Evolutionary conservation across 1,284 basidiomycete species (phyloP).

Genomic region (Fistulina hepatica): DNA sequence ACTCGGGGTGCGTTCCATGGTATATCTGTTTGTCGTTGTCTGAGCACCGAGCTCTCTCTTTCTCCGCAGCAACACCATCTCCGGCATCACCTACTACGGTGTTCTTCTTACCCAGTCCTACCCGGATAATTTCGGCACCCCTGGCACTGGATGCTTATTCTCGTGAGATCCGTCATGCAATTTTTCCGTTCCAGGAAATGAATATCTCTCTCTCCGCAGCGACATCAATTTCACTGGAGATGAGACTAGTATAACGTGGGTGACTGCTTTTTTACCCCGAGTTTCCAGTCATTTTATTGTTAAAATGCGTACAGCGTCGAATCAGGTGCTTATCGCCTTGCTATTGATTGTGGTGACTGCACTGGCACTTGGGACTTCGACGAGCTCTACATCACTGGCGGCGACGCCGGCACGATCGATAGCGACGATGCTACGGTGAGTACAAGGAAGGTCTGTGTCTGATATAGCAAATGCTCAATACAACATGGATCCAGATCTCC

Average conservation of each 20-base stretch:
- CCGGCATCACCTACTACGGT: slow-evolving; percentile 14
- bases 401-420: slow-evolving; percentile 16
- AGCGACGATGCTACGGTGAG: slow-evolving; percentile 10
- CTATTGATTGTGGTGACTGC: slow-evolving; percentile 34
- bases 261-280: no score
- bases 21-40: no score
- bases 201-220: slow-evolving; percentile 29
- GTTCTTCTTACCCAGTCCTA: slow-evolving; percentile 40
- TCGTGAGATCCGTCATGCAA: no score
- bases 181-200: no score
- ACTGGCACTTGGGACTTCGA: slow-evolving; percentile 45
- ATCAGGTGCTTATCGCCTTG: slow-evolving; percentile 26
- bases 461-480: no score
- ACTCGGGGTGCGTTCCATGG: no score
- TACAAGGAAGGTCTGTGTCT: no score
- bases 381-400: slow-evolving; percentile 34
- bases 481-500: no score
- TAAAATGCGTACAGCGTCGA: no score
- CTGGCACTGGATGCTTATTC: no score
- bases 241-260: slow-evolving; percentile 22
- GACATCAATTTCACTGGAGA: slow-evolving; percentile 29
- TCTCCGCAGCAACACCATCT: slow-evolving; percentile 10
- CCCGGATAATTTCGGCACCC: slow-evolving; percentile 31
- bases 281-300: no score
- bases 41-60: no score